These are phyloP conservation scores for Suhomyces sp. DNA, from an alignment of 805 yeast species.

Conservation along the genomic window DNA sequence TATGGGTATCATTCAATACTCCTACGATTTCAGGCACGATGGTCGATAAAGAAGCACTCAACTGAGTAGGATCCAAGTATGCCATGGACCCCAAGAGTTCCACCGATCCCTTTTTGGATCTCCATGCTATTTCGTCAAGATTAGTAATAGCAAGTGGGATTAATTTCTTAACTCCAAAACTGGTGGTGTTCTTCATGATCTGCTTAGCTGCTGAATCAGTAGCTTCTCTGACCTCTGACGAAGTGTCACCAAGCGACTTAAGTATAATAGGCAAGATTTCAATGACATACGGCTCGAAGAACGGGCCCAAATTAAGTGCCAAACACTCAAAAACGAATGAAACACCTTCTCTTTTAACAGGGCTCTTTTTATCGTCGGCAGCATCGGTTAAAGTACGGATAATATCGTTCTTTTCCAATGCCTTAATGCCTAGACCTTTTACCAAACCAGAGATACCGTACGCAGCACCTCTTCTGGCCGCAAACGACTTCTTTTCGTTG, in stretches of 20 bases:
- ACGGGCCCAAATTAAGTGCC: conserved; percentile 69
- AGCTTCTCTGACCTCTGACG: conserved; percentile 83
- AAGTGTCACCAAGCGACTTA: conserved; percentile 78
- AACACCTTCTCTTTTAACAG: conserved; percentile 79
- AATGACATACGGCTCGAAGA: conserved; percentile 91
- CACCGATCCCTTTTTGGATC: conserved; percentile 95
- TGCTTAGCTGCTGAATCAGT: conserved; percentile 82
- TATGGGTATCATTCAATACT: conserved; percentile 90
- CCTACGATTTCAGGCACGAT: conserved; percentile 97
- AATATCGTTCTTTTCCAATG: conserved; percentile 73
- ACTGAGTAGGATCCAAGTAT: conserved; percentile 88
- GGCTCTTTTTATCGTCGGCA: conserved; percentile 79
- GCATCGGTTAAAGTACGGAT: conserved; percentile 75
- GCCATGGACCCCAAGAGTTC: conserved; percentile 98
- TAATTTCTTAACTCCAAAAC: conserved; percentile 85
- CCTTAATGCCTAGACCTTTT: conserved; percentile 81
- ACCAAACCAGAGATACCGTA: conserved; percentile 94
- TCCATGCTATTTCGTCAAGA: conserved; percentile 88
- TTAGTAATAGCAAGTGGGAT: conserved; percentile 88
- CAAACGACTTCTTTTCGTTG: conserved; percentile 40
- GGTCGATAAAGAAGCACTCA: conserved; percentile 81
- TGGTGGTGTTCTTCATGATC: conserved; percentile 87
- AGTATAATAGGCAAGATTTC: conserved; percentile 82
- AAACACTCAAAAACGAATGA: conserved; percentile 82
- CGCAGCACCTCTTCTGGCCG: conserved; percentile 87